Conservation (phyloP, 1,139 yeast species). For the Diutina scorzettiae region DNA sequence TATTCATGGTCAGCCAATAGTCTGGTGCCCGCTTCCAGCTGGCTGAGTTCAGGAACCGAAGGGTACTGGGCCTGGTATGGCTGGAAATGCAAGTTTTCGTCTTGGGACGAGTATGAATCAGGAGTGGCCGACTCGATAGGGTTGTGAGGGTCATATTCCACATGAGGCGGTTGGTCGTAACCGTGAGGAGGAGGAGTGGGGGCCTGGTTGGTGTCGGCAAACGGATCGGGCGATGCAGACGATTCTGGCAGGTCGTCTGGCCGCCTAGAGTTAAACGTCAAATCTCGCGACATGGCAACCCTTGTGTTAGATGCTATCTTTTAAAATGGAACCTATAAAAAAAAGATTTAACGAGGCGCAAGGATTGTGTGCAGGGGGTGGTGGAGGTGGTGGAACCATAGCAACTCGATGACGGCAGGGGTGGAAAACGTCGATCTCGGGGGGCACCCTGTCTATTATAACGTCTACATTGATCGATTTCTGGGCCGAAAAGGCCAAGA, state of each 20-base stretch:
- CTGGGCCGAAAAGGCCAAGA: too few relatives aligned
- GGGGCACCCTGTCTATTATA: too few relatives aligned
- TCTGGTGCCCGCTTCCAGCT: not conserved
- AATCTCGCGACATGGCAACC: constrained; percentile 1
- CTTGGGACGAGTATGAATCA: not conserved
- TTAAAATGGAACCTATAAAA: not conserved
- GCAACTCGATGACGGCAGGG: too few relatives aligned
- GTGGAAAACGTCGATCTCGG: too few relatives aligned
- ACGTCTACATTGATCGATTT: too few relatives aligned
- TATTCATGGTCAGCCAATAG: constrained; percentile 1
- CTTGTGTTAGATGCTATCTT: not conserved
- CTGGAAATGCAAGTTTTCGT: not conserved
- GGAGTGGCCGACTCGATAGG: not conserved
- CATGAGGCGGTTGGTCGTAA: not conserved
- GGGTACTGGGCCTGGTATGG: constrained; percentile 1
- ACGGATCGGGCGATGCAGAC: constrained; percentile 1
- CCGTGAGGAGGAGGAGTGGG: not conserved
- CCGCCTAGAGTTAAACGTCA: constrained; percentile 3
- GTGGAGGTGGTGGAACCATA: too few relatives aligned
- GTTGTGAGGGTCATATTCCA: not conserved
- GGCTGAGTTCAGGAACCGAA: not conserved
- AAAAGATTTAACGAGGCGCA: not conserved
- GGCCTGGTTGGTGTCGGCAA: constrained; percentile 3
- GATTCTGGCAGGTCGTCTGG: not conserved
- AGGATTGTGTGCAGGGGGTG: not conserved